These are phyloP conservation scores for Acanthamoeba castellanii DNA, from an alignment of 208 protist genomes.

Conservation along the genomic window DNA sequence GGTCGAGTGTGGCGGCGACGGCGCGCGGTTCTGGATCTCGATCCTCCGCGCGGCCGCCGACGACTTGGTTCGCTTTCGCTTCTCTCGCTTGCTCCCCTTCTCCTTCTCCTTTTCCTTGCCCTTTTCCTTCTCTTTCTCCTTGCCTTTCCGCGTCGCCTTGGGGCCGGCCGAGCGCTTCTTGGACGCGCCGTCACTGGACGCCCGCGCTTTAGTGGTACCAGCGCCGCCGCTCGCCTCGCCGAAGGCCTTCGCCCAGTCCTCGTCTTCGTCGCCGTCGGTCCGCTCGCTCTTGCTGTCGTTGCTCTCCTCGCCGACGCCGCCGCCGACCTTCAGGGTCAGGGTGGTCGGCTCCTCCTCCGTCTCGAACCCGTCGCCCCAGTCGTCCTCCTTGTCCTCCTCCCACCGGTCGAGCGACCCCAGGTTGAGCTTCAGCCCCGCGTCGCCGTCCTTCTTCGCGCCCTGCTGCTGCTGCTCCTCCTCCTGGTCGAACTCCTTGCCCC, in stretches of 20 bases:
- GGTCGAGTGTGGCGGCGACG: neutral
- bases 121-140: neutral
- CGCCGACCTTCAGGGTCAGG: neutral
- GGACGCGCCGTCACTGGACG: neutral
- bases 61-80: slow-evolving; percentile 50
- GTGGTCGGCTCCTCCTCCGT: neutral
- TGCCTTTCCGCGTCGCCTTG: neutral
- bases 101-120: neutral
- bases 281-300: neutral
- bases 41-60: slow-evolving; percentile 22
- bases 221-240: neutral
- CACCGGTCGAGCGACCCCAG: neutral
- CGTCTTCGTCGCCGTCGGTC: slow-evolving; percentile 13
- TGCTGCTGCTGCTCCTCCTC: neutral
- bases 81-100: neutral
- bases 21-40: neutral
- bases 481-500: slow-evolving; percentile 45
- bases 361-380: slow-evolving; percentile 15
- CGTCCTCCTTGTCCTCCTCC: neutral
- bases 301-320: neutral
- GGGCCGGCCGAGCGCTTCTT: neutral
- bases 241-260: neutral
- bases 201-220: neutral
- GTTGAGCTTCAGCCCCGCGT: neutral
- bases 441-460: neutral